These are phyloP conservation scores for Santalum album DNA, from an alignment of 164 flowering plant genomes.

Conservation along the genomic window DNA sequence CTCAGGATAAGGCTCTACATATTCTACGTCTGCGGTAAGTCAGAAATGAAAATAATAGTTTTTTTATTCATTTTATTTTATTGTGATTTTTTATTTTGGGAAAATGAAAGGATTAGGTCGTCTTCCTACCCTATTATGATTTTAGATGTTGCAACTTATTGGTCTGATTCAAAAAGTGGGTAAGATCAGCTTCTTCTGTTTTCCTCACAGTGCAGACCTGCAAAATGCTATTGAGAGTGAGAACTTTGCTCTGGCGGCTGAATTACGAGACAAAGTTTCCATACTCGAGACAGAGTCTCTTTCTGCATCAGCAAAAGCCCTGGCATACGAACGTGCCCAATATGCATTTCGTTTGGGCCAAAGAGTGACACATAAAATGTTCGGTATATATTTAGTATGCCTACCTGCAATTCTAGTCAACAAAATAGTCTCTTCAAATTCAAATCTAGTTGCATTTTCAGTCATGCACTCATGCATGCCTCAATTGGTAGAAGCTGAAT, in stretches of 20 bases:
- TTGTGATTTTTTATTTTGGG: not conserved
- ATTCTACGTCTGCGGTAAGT: constrained; percentile 73
- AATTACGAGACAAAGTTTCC: constrained; percentile 71
- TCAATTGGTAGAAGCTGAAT: not conserved
- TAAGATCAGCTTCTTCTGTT: constrained; percentile 5
- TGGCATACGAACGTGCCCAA: constrained; percentile 57
- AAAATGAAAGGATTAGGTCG: not conserved
- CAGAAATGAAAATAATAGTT: too few relatives aligned
- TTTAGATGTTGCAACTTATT: not conserved
- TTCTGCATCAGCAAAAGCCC: constrained; percentile 77
- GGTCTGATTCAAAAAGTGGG: not conserved
- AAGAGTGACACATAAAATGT: constrained; percentile 77
- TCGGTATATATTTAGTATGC: constrained; percentile 57
- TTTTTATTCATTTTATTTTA: not conserved
- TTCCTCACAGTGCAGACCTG: constrained; percentile 65
- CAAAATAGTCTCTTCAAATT: not conserved
- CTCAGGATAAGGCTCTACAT: constrained; percentile 76
- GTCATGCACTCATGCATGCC: too few relatives aligned
- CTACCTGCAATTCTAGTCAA: not conserved
- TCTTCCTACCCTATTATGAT: not conserved
- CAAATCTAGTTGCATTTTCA: not conserved
- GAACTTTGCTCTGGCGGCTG: constrained; percentile 73
- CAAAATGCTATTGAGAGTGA: constrained; percentile 79
- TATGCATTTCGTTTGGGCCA: constrained; percentile 84
- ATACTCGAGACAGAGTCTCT: constrained; percentile 76